phyloP scores from a whole-genome alignment of 305 asterid species.

The Euphrasia arctica region DNA sequence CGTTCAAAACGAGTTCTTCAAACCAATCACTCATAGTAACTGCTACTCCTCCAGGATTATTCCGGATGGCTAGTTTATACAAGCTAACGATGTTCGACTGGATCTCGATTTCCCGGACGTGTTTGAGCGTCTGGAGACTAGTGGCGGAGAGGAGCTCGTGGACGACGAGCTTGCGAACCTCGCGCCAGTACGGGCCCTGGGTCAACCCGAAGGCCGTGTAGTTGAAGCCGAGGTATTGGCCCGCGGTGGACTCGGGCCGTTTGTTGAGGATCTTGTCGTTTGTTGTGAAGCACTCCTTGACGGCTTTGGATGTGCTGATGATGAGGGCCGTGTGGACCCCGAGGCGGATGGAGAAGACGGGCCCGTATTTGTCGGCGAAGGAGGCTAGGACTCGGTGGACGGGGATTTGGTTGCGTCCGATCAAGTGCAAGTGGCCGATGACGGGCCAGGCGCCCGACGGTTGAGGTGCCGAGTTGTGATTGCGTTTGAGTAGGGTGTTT shows the following conservation, averaged over 20 bases:
- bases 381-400: slow-evolving; percentile 29
- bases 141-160: neutral
- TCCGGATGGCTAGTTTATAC: neutral
- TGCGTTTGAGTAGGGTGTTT: neutral
- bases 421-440: too few species aligned
- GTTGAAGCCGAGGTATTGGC: slow-evolving; percentile 12
- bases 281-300: slow-evolving; percentile 40
- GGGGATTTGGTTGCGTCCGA: neutral
- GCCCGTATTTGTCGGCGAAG: slow-evolving; percentile 47
- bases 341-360: slow-evolving; percentile 38
- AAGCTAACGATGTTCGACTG: slow-evolving; percentile 12
- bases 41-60: neutral
- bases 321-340: slow-evolving; percentile 38
- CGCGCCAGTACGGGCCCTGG: slow-evolving; percentile 3
- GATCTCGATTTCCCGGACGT: neutral
- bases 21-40: slow-evolving; percentile 32
- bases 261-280: slow-evolving; percentile 25
- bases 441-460: slow-evolving; percentile 30
- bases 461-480: slow-evolving; percentile 14
- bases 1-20: slow-evolving; percentile 32
- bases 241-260: slow-evolving; percentile 18
- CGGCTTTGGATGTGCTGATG: slow-evolving; percentile 41
- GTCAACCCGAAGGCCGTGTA: neutral
- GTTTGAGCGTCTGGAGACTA: neutral
- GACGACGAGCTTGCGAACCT: neutral